Percentiles rank a stretch among this genome's conserved stretches.
These are phyloP conservation scores for Spencermartinsiella ligniputridi DNA, from an alignment of 1,139 yeast species.

Conservation along the genomic window DNA sequence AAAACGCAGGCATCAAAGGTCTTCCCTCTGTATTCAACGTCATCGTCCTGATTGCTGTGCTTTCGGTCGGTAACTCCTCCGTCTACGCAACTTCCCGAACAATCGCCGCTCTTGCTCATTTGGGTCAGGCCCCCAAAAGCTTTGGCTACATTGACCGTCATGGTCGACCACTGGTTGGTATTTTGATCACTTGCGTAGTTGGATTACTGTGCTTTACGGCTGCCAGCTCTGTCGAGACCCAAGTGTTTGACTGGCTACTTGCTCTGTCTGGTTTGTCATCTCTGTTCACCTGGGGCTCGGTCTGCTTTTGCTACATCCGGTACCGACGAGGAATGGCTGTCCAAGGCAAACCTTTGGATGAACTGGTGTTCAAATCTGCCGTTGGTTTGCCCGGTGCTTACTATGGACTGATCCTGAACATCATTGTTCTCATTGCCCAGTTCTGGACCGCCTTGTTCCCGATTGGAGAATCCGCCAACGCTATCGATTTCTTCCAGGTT, in stretches of 20 bases:
- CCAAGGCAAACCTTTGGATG: slow-evolving; percentile 62
- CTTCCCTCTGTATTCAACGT: slow-evolving; percentile 70
- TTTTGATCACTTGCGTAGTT: slow-evolving; percentile 49
- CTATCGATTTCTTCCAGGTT: slow-evolving; percentile 47
- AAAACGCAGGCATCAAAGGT: slow-evolving; percentile 52
- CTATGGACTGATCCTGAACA: slow-evolving; percentile 57
- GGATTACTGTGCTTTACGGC: slow-evolving; percentile 66
- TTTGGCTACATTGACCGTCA: slow-evolving; percentile 68
- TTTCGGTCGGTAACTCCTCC: slow-evolving; percentile 72
- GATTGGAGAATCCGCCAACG: slow-evolving; percentile 42
- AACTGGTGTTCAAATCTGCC: slow-evolving; percentile 64
- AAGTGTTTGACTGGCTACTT: slow-evolving; percentile 74
- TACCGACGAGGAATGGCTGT: slow-evolving; percentile 68
- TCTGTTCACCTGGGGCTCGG: slow-evolving; percentile 79
- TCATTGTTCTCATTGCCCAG: slow-evolving; percentile 69
- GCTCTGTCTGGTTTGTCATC: slow-evolving; percentile 83
- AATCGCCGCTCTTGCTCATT: slow-evolving; percentile 72
- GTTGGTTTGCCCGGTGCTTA: slow-evolving; percentile 68
- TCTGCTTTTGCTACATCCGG: slow-evolving; percentile 70
- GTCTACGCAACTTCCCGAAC: slow-evolving; percentile 80
- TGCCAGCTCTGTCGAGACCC: slow-evolving; percentile 63
- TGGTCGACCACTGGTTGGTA: slow-evolving; percentile 72
- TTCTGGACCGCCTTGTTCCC: slow-evolving; percentile 79
- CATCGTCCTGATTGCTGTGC: slow-evolving; percentile 63
- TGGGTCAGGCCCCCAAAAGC: slow-evolving; percentile 73